Base-by-base conservation (phyloP, 2,329 filamentous ascomycete species). In the Dactylellina haptotyla region DNA sequence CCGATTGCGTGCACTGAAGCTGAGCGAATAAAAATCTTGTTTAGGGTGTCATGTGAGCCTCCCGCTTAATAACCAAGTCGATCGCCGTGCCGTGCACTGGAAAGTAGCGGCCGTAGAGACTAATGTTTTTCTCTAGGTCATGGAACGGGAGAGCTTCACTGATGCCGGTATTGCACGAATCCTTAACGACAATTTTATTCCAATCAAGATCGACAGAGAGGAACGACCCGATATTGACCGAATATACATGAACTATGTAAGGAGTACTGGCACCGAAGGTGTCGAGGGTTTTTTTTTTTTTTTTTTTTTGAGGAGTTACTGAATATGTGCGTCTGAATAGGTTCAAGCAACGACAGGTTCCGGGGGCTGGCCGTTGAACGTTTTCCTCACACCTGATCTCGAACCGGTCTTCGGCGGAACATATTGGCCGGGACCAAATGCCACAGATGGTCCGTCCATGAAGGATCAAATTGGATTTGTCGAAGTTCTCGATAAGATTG, bases 401-500 rank as follows among this genome's bases (percentile, higher is more conserved):
- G 90, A 97, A 79, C 95, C 95, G 0, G 90, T 99, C 8, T 98
- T 97, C 81, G 95, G 95, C 37, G 94, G 94, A 23, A 97, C 94
- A 6, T 98, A 97, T 81, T 98, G 93, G 91, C 92, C 93, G 2
- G 91, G 91, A 0, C 91, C 93, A 0, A 89, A 88, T 53, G 87
- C 88, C 3, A 82, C 84, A 20, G 79, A 80, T 23, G 78, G 78
- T 4, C 78, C 77, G 18, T 74, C 77, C 1, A 78, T 80, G 3
- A 81, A 85, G 48, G 87, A 88, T 48, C 87, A 89, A 3, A 85
- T 91, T n/a, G 89, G 91, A 43, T 97, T 97, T 77, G 84, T 96
- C 41, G 88, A 89, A 18, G 92, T 98, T 32, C 81, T 97, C 56
- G 85, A 90, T 77, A 97, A 96, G 81, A 86, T 98, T 45, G 83